phyloP scores from a whole-genome alignment of 371 early-diverging fungal species.

The Zopfochytrium polystomum region DNA sequence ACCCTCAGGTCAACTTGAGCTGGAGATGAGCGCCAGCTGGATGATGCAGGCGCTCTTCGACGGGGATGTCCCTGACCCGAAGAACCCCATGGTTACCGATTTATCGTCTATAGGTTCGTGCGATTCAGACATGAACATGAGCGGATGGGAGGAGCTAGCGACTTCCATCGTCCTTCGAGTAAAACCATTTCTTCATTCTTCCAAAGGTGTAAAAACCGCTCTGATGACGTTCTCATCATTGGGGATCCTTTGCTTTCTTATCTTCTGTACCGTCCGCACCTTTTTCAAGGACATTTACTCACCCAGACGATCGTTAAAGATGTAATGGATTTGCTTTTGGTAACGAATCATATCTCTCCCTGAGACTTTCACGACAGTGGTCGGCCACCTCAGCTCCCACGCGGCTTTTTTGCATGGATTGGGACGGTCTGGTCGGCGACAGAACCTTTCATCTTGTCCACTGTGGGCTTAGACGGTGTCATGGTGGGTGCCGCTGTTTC shows the following conservation, averaged over 20 bases:
- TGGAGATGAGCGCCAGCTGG: too few species aligned
- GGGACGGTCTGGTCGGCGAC: conserved; percentile 29
- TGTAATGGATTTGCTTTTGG: conserved; percentile 17
- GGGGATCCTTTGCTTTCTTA: conserved; percentile 37
- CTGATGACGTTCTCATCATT: conserved; percentile 36
- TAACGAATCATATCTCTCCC: background rate
- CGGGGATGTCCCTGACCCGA: too few species aligned
- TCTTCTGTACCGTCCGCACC: conserved; percentile 43
- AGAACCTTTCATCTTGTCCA: conserved; percentile 38
- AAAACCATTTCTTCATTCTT: conserved; percentile 5
- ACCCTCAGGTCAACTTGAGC: too few species aligned
- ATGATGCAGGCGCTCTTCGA: too few species aligned
- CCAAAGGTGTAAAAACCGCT: conserved; percentile 21
- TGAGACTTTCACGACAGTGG: conserved; percentile 23
- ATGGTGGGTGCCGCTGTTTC: conserved; percentile 17
- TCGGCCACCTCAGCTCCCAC: conserved; percentile 41
- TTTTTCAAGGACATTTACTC: conserved; percentile 42
- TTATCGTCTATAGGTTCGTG: too few species aligned
- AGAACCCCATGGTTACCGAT: too few species aligned
- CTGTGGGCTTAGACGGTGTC: conserved; percentile 46
- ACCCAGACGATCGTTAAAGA: conserved; percentile 34
- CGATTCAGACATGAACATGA: too few species aligned
- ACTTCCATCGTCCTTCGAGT: too few species aligned
- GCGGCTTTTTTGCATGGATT: conserved; percentile 43
- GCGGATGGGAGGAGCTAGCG: too few species aligned